Evolutionary conservation across 306 rosid species (phyloP).

Genomic region (Hippophae rhamnoides): DNA sequence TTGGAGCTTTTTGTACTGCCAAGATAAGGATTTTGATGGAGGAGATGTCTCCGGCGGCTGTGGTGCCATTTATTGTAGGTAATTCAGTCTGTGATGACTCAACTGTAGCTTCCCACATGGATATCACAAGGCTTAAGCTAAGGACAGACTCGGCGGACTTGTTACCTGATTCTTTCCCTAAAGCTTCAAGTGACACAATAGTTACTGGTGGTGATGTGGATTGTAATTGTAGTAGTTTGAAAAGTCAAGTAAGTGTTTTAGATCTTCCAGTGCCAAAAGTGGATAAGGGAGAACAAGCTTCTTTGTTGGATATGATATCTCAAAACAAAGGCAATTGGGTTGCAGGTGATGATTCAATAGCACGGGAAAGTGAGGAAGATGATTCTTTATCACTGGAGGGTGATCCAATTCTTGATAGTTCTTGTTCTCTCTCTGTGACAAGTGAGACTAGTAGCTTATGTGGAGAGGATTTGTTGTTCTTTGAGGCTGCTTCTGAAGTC

Average conservation of each 20-base stretch:
- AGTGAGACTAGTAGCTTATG: conserved; percentile 68
- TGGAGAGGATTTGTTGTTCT: conserved; percentile 53
- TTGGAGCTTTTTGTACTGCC: conserved; percentile 43
- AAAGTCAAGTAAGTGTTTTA: conserved; percentile 30
- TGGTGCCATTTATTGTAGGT: conserved; percentile 69
- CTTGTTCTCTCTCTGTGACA: conserved; percentile 56
- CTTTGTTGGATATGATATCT: conserved; percentile 37
- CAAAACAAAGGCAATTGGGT: conserved; percentile 30
- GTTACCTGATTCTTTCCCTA: conserved; percentile 44
- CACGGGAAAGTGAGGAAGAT: conserved; percentile 59
- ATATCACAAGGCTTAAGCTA: conserved; percentile 62
- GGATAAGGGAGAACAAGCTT: conserved; percentile 28
- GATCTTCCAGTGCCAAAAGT: conserved; percentile 15
- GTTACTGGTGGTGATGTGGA: conserved; percentile 36
- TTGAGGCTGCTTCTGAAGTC: conserved; percentile 39
- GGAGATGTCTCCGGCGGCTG: conserved; percentile 55
- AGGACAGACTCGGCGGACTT: conserved; percentile 49
- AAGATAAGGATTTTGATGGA: conserved; percentile 67
- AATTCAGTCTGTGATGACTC: conserved; percentile 68
- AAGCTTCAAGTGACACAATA: conserved; percentile 38
- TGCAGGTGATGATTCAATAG: conserved; percentile 24
- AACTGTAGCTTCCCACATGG: conserved; percentile 43
- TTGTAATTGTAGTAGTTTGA: conserved; percentile 32
- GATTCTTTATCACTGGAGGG: conserved; percentile 64
- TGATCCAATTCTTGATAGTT: conserved; percentile 52